Conservation (phyloP, 208 protist species). For the Histomonas meleagridis region DNA sequence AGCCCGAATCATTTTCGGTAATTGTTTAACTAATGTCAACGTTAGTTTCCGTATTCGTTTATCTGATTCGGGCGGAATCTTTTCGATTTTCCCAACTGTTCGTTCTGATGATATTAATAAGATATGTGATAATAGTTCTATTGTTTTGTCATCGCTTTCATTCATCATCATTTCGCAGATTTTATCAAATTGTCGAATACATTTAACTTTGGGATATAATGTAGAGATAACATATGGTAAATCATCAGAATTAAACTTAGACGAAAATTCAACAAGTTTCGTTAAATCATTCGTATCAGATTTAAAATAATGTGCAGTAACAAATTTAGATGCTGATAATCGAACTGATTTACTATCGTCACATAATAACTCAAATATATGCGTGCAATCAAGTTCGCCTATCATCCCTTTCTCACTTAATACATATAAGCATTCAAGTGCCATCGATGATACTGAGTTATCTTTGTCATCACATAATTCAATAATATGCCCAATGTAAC, state of each 20-base stretch:
- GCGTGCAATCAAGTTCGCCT: background rate
- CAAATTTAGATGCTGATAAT: background rate
- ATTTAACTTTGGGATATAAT: background rate
- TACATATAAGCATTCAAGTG: background rate
- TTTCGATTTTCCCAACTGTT: background rate
- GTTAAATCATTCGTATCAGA: background rate
- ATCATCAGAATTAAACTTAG: background rate
- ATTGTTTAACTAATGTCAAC: background rate
- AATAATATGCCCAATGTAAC: background rate
- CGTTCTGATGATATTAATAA: background rate
- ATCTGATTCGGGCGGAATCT: background rate
- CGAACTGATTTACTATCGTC: background rate
- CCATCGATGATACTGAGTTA: background rate
- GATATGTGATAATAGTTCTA: background rate
- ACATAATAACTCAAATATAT: background rate
- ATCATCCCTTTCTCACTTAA: background rate
- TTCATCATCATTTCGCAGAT: background rate
- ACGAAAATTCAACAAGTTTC: background rate
- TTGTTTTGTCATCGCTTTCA: background rate
- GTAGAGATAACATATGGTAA: background rate
- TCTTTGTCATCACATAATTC: slow-evolving; percentile 26
- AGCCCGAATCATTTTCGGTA: background rate
- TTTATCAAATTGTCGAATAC: background rate
- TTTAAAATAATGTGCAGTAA: background rate
- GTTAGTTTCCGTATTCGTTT: background rate